These are phyloP conservation scores for Mycosarcoma mackinlayi DNA, from an alignment of 1,284 basidiomycete species.

Conservation along the genomic window DNA sequence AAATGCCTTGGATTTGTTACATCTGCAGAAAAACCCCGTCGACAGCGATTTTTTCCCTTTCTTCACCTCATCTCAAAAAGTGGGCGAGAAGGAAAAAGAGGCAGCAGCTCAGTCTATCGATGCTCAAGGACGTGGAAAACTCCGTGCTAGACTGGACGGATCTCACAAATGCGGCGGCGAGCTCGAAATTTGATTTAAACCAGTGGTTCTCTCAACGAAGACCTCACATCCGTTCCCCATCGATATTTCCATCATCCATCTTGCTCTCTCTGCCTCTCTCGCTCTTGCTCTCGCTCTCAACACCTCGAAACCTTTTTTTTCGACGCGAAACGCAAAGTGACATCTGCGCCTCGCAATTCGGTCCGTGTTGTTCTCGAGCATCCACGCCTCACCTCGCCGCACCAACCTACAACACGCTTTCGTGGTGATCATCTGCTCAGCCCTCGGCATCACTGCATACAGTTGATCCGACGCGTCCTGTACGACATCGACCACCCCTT, in stretches of 20 bases:
- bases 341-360: conserved; percentile 5
- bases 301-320: background rate
- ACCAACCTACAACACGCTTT: conserved; percentile 1
- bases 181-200: conserved; percentile 21
- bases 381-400: background rate
- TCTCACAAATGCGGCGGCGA: conserved; percentile 20
- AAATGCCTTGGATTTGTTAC: conserved; percentile 23
- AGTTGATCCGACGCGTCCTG: background rate
- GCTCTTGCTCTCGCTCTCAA: background rate
- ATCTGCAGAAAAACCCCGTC: conserved; percentile 15
- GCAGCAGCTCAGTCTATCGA: conserved; percentile 13
- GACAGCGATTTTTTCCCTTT: background rate
- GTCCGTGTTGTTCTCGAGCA: conserved; percentile 6
- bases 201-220: conserved; percentile 1
- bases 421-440: background rate
- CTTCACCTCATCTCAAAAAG: background rate
- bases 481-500: background rate
- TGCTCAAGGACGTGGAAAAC: conserved; percentile 11
- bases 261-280: too few relatives aligned
- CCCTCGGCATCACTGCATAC: conserved; percentile 1
- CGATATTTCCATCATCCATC: conserved; percentile 5
- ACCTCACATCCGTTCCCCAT: conserved; percentile 20
- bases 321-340: conserved; percentile 13
- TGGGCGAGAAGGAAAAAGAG: background rate
- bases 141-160: conserved; percentile 33